phyloP scores from a whole-genome alignment of 768 basidiomycete species.

The Chalciporus pseudorubinellus region DNA sequence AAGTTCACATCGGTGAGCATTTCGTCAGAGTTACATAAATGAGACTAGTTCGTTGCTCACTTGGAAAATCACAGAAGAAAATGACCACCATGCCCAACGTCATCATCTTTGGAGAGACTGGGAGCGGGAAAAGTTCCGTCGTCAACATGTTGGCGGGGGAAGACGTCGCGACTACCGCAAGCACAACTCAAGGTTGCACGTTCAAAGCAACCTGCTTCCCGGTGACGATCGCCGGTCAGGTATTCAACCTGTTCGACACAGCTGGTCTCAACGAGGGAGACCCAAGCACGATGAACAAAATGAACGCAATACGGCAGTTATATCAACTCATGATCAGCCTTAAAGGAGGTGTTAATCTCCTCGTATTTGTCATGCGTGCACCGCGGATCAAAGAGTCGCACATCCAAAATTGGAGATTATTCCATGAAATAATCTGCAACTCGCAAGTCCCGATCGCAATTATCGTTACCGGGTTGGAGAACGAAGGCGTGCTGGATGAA shows the following conservation, averaged over 20 bases:
- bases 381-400: slow-evolving; percentile 16
- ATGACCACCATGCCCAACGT: not conserved
- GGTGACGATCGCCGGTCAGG: not conserved
- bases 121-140: slow-evolving; percentile 3
- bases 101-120: slow-evolving; percentile 9
- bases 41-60: not conserved
- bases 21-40: not conserved
- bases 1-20: not conserved
- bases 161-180: not conserved
- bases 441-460: slow-evolving; percentile 30
- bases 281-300: not conserved
- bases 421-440: slow-evolving; percentile 33
- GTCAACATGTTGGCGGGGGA: not conserved
- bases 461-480: slow-evolving; percentile 33
- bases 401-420: slow-evolving; percentile 17
- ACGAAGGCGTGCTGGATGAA: slow-evolving; percentile 1
- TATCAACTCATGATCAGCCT: slow-evolving; percentile 27
- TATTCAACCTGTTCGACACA: slow-evolving; percentile 2
- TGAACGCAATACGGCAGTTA: slow-evolving; percentile 10
- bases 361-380: slow-evolving; percentile 33
- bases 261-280: slow-evolving; percentile 4
- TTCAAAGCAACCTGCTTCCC: not conserved
- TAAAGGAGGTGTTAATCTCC: slow-evolving; percentile 31
- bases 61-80: not conserved
- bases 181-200: not conserved